phyloP scores from a whole-genome alignment of 805 yeast species.

The Metschnikowia lochheadii region DNA sequence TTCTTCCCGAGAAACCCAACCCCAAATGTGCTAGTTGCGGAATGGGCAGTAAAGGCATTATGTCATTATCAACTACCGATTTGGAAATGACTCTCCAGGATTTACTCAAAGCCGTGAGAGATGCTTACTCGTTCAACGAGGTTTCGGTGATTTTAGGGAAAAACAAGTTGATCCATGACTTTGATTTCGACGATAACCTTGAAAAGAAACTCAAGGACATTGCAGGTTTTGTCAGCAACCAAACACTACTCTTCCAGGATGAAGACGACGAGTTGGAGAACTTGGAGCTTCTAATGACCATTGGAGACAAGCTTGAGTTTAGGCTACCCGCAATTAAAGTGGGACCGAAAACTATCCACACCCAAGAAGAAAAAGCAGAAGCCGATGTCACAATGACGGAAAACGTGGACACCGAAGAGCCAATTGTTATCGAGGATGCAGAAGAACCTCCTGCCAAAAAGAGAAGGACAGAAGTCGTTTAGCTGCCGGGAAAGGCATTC shows the following conservation, averaged over 20 bases:
- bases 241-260: constrained; percentile 67
- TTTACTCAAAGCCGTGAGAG: constrained; percentile 48
- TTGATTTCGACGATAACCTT: constrained; percentile 80
- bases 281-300: constrained; percentile 55
- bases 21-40: constrained; percentile 67
- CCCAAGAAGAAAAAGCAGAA: not conserved
- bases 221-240: constrained; percentile 53
- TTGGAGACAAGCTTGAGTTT: constrained; percentile 6
- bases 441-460: constrained; percentile 16
- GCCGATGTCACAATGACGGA: constrained; percentile 4
- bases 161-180: constrained; percentile 69
- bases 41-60: constrained; percentile 33
- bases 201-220: constrained; percentile 42
- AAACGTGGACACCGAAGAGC: not conserved
- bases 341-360: constrained; percentile 6
- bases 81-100: constrained; percentile 42
- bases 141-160: constrained; percentile 59
- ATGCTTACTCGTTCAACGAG: constrained; percentile 51
- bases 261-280: constrained; percentile 67
- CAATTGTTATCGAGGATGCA: constrained; percentile 1
- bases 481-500: not conserved
- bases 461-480: constrained; percentile 9
- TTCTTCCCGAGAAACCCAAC: constrained; percentile 58
- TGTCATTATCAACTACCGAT: constrained; percentile 34
- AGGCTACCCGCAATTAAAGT: constrained; percentile 18